Evolutionary conservation across 1,284 basidiomycete genomes (phyloP).

Genomic region (Tremellales sp.): DNA sequence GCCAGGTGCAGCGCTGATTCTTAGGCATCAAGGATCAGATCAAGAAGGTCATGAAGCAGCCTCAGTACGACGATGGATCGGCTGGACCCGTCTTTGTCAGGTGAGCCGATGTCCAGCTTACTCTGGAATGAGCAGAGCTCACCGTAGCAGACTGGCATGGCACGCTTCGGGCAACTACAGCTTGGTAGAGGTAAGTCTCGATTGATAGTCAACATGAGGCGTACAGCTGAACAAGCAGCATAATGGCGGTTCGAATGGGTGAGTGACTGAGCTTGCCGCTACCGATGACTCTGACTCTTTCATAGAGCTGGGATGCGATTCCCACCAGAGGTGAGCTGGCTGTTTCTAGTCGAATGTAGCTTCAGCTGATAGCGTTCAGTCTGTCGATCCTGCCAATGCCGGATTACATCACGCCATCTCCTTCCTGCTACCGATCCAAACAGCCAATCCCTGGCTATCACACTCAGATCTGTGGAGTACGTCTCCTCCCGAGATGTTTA

Average conservation of each 20-base stretch:
- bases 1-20: neutral
- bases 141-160: constrained; percentile 51
- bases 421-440: constrained; percentile 53
- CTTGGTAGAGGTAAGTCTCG: constrained; percentile 26
- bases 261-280: constrained; percentile 7
- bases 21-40: constrained; percentile 43
- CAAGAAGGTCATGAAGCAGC: constrained; percentile 43
- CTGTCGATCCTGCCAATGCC: constrained; percentile 46
- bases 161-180: constrained; percentile 52
- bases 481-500: constrained; percentile 8
- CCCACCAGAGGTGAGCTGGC: constrained; percentile 45
- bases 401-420: constrained; percentile 54
- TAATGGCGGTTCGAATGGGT: constrained; percentile 55
- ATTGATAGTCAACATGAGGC: neutral
- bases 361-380: constrained; percentile 19
- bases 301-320: constrained; percentile 49
- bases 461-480: constrained; percentile 52
- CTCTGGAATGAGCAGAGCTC: neutral
- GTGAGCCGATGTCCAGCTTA: no score
- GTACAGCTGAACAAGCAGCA: constrained; percentile 37
- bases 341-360: neutral
- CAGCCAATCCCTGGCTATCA: constrained; percentile 54
- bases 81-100: constrained; percentile 46
- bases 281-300: no score
- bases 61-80: constrained; percentile 48